A percentile compares a stretch with the other conserved stretches of the same genome.
phyloP scores from a whole-genome alignment of 768 basidiomycete genomes.

The Cyathus striatus region DNA sequence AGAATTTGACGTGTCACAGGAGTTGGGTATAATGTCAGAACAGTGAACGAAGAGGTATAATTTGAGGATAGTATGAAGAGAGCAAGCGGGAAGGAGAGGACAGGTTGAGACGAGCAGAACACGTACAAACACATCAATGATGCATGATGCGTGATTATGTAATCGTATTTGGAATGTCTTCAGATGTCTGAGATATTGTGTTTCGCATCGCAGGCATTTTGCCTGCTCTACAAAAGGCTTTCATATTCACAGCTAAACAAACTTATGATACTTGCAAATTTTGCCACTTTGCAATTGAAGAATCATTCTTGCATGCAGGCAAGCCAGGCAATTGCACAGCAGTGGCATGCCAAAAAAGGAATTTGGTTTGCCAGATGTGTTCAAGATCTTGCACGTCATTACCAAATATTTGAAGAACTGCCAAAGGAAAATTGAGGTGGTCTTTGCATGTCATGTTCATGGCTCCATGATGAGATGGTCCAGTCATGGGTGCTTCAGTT shows the following conservation, averaged over 20 bases:
- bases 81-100: too few relatives aligned
- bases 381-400: neutral
- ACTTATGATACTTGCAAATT: neutral
- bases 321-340: neutral
- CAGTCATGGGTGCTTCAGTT: conserved; percentile 10
- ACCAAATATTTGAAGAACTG: neutral
- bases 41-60: too few relatives aligned
- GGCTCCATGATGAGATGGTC: conserved; percentile 17
- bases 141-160: too few relatives aligned
- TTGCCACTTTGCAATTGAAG: neutral
- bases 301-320: neutral
- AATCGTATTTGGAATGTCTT: too few relatives aligned
- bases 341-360: neutral
- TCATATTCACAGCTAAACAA: neutral
- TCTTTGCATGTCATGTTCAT: neutral
- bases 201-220: too few relatives aligned
- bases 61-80: too few relatives aligned
- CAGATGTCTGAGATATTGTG: too few relatives aligned
- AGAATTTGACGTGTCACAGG: too few relatives aligned
- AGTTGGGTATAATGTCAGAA: too few relatives aligned
- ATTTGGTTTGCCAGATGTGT: neutral
- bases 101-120: too few relatives aligned
- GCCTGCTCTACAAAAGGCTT: too few relatives aligned
- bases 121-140: too few relatives aligned
- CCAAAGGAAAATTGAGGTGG: conserved; percentile 3